phyloP scores from a whole-genome alignment of 306 rosid genomes.

The Acacia acuminata region DNA sequence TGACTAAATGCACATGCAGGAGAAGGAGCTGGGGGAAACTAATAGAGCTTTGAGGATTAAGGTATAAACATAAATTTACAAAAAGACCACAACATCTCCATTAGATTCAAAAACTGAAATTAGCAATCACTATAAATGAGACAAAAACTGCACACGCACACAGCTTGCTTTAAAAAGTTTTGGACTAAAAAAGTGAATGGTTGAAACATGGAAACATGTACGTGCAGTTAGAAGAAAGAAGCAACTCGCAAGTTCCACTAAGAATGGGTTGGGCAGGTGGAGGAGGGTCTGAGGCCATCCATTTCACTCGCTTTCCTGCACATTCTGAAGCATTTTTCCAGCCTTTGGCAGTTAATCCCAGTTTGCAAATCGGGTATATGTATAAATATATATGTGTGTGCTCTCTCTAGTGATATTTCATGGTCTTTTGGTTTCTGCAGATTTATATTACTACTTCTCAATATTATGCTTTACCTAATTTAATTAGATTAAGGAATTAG shows the following conservation, averaged over 20 bases:
- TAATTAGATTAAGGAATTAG: too few relatives aligned
- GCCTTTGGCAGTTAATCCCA: conserved; percentile 49
- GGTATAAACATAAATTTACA: conserved; percentile 37
- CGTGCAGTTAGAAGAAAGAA: conserved; percentile 62
- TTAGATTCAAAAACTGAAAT: neutral
- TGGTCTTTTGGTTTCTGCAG: neutral
- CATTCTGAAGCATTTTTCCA: conserved; percentile 58
- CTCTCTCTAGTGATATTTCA: neutral
- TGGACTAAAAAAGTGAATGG: neutral
- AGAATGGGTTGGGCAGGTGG: conserved; percentile 54
- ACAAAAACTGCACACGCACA: neutral
- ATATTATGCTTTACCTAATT: too few relatives aligned
- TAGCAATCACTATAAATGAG: neutral
- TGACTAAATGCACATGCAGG: conserved; percentile 45
- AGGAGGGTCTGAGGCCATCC: conserved; percentile 30
- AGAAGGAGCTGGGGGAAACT: conserved; percentile 62
- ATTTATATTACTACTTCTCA: neutral
- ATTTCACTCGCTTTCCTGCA: conserved; percentile 38
- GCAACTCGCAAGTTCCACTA: conserved; percentile 30
- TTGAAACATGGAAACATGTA: conserved; percentile 29
- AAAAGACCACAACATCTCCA: neutral
- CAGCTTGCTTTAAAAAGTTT: neutral
- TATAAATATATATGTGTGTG: neutral
- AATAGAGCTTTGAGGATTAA: conserved; percentile 54
- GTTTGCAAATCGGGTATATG: conserved; percentile 70